Base-by-base conservation (phyloP, 176 grass and related monocot genomes). In the Triticum dicoccoides region DNA sequence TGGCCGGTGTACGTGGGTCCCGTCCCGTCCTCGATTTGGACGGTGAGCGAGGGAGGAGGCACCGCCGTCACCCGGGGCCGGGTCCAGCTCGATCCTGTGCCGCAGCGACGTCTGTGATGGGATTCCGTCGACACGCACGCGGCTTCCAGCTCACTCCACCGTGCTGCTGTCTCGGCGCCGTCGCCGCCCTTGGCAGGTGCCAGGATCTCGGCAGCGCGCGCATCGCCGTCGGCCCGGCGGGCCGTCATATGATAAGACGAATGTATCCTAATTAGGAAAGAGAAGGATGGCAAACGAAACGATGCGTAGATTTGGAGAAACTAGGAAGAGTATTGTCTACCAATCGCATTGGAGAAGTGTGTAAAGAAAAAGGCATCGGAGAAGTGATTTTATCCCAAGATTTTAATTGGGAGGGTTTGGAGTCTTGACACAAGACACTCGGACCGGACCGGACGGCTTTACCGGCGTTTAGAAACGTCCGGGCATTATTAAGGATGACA, bases 61-160 rank as follows among this genome's bases (percentile, higher is more conserved):
- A 62, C 71, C 71, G 85, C 66, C 76, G 39, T 56, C 24, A 27
- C 47, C 45, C 32, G 10, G 17, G 17, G 1, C 68, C 15, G 84
- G 68, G 39, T 75, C 72, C 42, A 75, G 45, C 4, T 3, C 23
- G 12, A 74, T 39, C 24, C 39, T 61, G 81, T 9, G 56, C 33
- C 61, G 37, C 21, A 44, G 70, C 69, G 34, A 38, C 67, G 67
- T 30, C 11, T 56, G 63, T 33, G 3, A 35, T 25, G 84, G 69
- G 74, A 29, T 80, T 86, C 47, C 3, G 49, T 71, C 10, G 4
- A 56, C 32, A 56, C 68, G 71, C 13, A 51, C 79, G 59, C 79
- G 70, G 15, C 69, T 75, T 67, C 80, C 80, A 83, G 73, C 52
- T 25, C 86, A 78, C 52, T 73, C 13, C 49, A 62, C 9, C 45